Evolutionary conservation across 768 basidiomycete species (phyloP), one percentile per base, ranked within the genome.

Genomic region (Trametes gibbosa): DNA sequence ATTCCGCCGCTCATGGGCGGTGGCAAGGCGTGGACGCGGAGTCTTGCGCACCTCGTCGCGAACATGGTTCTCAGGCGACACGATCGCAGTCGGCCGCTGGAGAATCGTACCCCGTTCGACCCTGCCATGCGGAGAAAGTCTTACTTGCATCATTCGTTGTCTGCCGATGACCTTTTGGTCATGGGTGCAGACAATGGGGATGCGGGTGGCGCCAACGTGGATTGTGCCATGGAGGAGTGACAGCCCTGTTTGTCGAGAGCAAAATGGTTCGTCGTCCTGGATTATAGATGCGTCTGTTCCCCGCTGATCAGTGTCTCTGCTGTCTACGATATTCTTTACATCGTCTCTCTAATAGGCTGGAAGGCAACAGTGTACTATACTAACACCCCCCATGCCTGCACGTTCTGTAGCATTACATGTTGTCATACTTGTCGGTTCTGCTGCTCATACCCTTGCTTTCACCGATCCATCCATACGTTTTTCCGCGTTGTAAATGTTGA

Each of bases 1-100:
- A 46, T 52, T 24, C 60, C 60, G 9, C 54, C 60, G 42, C 35
- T 34, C n/a, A 34, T 55, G 23, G 23, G 52, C 27, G 66, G 63
- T 42, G 56, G 67, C 5, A 68, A 68, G 54, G 68, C 68, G 54
- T 66, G 63, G 66, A 68, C 42, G 58, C 50, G 58, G 50, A 63
- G 62, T 39, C 65, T 79, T 48, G 69, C 74, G 45, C 77, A 79
- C 58, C 74, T 79, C 19, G 75, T 79, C 43, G 79, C 79, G 24
- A 76, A 77, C 66, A 79, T 79, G 79, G 69, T 79, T 34, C 72
- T 80, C 67, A 75, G 75, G 53, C 72, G 78, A 55, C 72, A 71
- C 56, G 77, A 80, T 40, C 67, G 69, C 2, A 69, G 50, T 19
- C 73, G 77, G 39, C 73, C 76, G 21, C 67, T 80, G 50, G 70